Evolutionary conservation across 2,329 filamentous ascomycete species (phyloP).

Genomic region (Scedosporium boydii): DNA sequence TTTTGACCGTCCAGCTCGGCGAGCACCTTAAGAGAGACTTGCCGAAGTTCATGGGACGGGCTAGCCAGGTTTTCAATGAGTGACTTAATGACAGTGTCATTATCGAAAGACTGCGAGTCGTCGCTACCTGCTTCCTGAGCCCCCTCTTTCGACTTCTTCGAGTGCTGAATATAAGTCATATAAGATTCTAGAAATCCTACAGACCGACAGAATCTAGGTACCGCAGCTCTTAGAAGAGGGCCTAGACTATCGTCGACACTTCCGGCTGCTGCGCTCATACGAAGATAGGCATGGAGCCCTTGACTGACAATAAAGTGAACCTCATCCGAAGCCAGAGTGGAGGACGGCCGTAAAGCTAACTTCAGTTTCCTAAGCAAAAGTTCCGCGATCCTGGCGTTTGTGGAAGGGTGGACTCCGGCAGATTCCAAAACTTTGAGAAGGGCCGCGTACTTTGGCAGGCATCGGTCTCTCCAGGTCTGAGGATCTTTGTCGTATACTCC

Average conservation of each 20-base stretch:
- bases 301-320: slow-evolving; percentile 66
- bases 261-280: slow-evolving; percentile 51
- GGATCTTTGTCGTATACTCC: slow-evolving; percentile 53
- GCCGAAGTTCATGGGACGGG: slow-evolving; percentile 64
- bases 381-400: slow-evolving; percentile 55
- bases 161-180: slow-evolving; percentile 8
- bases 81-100: slow-evolving; percentile 47
- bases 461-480: slow-evolving; percentile 51
- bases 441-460: slow-evolving; percentile 58
- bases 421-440: slow-evolving; percentile 54
- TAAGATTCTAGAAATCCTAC: slow-evolving; percentile 50
- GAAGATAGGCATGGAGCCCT: slow-evolving; percentile 64
- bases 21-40: slow-evolving; percentile 64
- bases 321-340: slow-evolving; percentile 49
- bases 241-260: slow-evolving; percentile 52
- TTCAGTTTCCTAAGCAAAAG: slow-evolving; percentile 57
- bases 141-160: not conserved
- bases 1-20: slow-evolving; percentile 42
- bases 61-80: slow-evolving; percentile 67
- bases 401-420: slow-evolving; percentile 55
- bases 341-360: slow-evolving; percentile 52
- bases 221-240: slow-evolving; percentile 54
- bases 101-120: not conserved
- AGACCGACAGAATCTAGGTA: slow-evolving; percentile 55
- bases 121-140: not conserved